Base-by-base conservation (phyloP, 441 rosid genomes). In the Daphne laureola region DNA sequence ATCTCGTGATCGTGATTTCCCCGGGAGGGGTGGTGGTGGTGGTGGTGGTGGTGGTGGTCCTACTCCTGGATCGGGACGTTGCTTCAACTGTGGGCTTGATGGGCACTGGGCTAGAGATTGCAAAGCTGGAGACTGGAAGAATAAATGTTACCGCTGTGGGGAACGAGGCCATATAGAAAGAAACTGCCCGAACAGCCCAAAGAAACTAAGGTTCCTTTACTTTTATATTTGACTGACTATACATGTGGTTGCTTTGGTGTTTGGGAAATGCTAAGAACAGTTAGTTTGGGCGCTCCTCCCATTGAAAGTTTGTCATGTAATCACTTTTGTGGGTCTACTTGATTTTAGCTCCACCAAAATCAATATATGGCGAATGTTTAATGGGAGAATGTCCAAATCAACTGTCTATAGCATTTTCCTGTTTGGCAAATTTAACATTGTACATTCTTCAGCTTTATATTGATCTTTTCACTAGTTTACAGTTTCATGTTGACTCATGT, bases 31-130 rank as follows among this genome's bases (percentile, higher is more conserved):
- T 45, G n/a, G n/a, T n/a, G n/a, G n/a, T n/a, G n/a, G n/a, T n/a
- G n/a, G n/a, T n/a, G 87, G 87, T 45, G n/a, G n/a, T n/a, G n/a
- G n/a, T n/a, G n/a, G n/a, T n/a, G 87, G 87, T 46, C 85, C 91
- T 53, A 82, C 91, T 64, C 91, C 91, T 68, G 91, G 91, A 25
- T 44, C 83, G 2, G 87, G 87, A 38, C 85, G 91, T 51, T 84
- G 91, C 43, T 84, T 84, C 54, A 84, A 84, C 53, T 84, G 91
- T 59, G 87, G 87, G 43, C 68, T 84, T 58, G 91, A 84, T 41
- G 91, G 91, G 14, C 91, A 84, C 50, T 84, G 91, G 91, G 91
- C 91, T 25, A 75, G 91, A 14, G 87, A 84, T 65, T 84, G 91
- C 78, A 81, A 83, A 45, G 85, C 85, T 54, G 87, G 91, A 27